phyloP scores from a whole-genome alignment of 1,284 basidiomycete genomes.

The Ganoderma sp. region DNA sequence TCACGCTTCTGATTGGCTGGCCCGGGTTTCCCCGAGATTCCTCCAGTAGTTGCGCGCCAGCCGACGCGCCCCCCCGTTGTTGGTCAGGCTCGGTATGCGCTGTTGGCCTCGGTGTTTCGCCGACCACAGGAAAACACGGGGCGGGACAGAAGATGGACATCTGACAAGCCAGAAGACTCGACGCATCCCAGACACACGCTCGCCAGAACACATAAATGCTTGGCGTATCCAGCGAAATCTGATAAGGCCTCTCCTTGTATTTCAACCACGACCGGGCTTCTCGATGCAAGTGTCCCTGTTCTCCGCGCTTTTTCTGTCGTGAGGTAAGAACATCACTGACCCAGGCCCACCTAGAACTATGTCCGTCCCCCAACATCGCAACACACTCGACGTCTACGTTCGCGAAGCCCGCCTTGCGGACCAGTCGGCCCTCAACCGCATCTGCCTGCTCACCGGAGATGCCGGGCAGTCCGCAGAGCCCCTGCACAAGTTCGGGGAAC shows the following conservation, averaged over 20 bases:
- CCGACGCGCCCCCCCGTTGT: background rate
- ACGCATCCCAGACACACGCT: background rate
- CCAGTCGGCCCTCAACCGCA: slow-evolving; percentile 60
- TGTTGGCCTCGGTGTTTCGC: background rate
- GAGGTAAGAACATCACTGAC: slow-evolving; percentile 1
- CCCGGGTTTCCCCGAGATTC: slow-evolving; percentile 10
- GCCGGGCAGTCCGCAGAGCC: slow-evolving; percentile 69
- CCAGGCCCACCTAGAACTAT: slow-evolving; percentile 8
- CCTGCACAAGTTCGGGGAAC: slow-evolving; percentile 63
- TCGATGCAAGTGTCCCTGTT: slow-evolving; percentile 7
- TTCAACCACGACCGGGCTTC: slow-evolving; percentile 1
- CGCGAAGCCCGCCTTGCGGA: slow-evolving; percentile 63
- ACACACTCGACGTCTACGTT: slow-evolving; percentile 43
- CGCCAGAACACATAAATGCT: background rate
- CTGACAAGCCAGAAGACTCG: background rate
- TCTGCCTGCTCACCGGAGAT: slow-evolving; percentile 76
- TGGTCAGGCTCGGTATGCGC: too few relatives aligned
- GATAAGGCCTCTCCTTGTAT: slow-evolving; percentile 9
- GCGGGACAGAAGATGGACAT: background rate
- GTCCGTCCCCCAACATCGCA: background rate
- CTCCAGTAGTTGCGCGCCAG: slow-evolving; percentile 12
- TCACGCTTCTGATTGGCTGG: slow-evolving; percentile 17
- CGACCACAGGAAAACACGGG: background rate
- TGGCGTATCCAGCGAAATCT: slow-evolving; percentile 1
- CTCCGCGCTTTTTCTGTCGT: background rate